Evolutionary conservation across 768 basidiomycete species (phyloP).

Genomic region (Pulveroboletus sp.): DNA sequence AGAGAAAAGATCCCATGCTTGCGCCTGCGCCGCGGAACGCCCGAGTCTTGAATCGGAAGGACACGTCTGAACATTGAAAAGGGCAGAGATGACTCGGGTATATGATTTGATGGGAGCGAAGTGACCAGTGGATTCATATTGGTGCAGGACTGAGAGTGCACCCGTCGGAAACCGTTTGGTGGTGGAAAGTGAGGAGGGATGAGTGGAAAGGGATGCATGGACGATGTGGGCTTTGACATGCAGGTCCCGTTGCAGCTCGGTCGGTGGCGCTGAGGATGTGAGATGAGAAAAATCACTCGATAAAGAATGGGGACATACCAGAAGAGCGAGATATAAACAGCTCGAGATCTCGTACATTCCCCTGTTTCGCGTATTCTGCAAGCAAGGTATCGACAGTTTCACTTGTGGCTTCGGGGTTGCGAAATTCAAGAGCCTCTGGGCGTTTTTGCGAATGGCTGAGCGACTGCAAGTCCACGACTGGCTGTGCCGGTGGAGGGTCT

Average conservation of each 20-base stretch:
- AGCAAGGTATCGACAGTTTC: constrained; percentile 46
- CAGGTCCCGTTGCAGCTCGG: constrained; percentile 59
- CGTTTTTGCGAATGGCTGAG: neutral
- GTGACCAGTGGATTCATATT: constrained; percentile 60
- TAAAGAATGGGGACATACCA: constrained; percentile 33
- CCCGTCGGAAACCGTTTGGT: constrained; percentile 48
- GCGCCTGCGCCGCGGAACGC: constrained; percentile 53
- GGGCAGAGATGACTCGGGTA: constrained; percentile 57
- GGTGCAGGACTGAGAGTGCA: constrained; percentile 66
- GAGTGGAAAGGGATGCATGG: constrained; percentile 1
- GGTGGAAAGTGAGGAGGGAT: constrained; percentile 19
- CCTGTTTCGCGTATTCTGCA: constrained; percentile 43
- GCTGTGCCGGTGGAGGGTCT: constrained; percentile 15
- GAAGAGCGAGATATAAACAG: constrained; percentile 39
- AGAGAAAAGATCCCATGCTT: constrained; percentile 91
- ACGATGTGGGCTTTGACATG: constrained; percentile 65
- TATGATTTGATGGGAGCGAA: constrained; percentile 76
- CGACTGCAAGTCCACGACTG: constrained; percentile 4
- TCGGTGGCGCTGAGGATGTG: constrained; percentile 35
- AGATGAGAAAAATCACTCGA: neutral
- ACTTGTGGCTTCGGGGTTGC: constrained; percentile 33
- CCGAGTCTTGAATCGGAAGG: constrained; percentile 24
- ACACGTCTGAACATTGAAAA: constrained; percentile 43
- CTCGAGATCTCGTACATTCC: constrained; percentile 46
- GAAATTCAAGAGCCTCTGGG: constrained; percentile 12